Evolutionary conservation across 2,329 filamentous ascomycete genomes (phyloP), one percentile per base, ranked within the genome.

Genomic region (Myriosclerotinia duriaeana): DNA sequence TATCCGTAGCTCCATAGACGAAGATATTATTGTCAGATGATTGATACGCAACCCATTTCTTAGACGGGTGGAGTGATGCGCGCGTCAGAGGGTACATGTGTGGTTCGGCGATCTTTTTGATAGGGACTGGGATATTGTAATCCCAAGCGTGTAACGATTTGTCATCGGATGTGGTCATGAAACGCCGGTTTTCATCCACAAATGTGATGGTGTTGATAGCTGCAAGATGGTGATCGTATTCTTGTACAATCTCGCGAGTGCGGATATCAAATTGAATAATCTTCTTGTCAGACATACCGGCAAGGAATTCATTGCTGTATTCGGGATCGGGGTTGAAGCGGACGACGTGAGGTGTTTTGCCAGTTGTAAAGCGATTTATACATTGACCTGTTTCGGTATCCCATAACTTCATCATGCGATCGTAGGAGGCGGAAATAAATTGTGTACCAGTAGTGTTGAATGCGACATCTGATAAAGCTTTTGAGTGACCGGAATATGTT

Each of bases 211-310:
- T 98, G 80, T 99, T 99, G 81, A 99, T 89, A 34, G 95, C 92
- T n/a, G 93, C 95, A 69, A 99, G 82, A 78, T 99, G 95, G 78
- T 99, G 95, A 76, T 99, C 94, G 80, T 99, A 99, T 81, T 98
- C 95, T 76, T 99, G 96, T 15, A 97, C 91, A 67, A 95, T 84
- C 74, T 96, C 88, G 68, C 83, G 80, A 8, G 89, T 88, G 38
- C 96, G 87, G 2, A 89, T 93, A 78, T 99, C 95, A 78, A 96
- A 99, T 76, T 99, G 95, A 53, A 99, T 85, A 72, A 99, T 99
- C 82, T 97, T 97, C 83, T 99, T 99, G 79, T 99, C 94, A 48
- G 92, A 95, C 92, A 98, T 96, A 74, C 95, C 95, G 1, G 93
- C 93, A 66, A 99, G 80, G 78, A 99, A 99, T 78, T 98, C 94